Base-by-base conservation (phyloP, 148 eudicot genomes). In the Hydrangea macrophylla region DNA sequence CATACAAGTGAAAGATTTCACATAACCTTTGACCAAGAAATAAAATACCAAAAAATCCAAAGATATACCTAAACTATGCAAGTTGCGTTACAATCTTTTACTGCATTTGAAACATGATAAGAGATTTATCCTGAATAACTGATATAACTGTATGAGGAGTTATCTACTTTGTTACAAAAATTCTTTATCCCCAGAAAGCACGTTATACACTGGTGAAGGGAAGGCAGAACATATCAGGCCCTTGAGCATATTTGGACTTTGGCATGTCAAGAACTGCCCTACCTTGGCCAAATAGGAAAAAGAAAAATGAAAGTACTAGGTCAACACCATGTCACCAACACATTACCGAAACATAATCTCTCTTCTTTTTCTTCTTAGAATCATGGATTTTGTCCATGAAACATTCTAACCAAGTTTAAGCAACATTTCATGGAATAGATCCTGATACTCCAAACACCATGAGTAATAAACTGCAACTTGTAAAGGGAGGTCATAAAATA, bases 391-490 rank as follows among this genome's bases (percentile, higher is more conserved):
- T 9, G 27, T 64, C 25, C 24, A 11, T 7, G 10, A 28, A 17
- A 27, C 25, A 64, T 28, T 27, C 3, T 45, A 27, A 64, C 12
- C 15, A 17, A 32, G 12, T 8, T 8, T 22, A 17, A 32, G 9
- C 13, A 17, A 42, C 12, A 15, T 40, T 12, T n/a, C n/a, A 53
- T 25, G 32, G 2, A 26, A 15, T 23, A 30, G 62, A 17, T 31
- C 22, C 25, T 42, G 70, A 74, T 57, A n/a, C 51, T 27, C n/a
- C 60, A 55, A 67, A 12, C 48, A 26, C 15, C 50, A 42, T 8
- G 1, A 42, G 13, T 42, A 8, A 42, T n/a, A 9, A 42, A 7
- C 50, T 42, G 13, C 1, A 12, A 42, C 18, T 11, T 53, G 32
- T 24, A 32, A 15, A 32, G 26, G 25, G 59, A 26, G 58, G 11